phyloP scores from a whole-genome alignment of 164 flowering plant genomes.

The Aristolochia californica region DNA sequence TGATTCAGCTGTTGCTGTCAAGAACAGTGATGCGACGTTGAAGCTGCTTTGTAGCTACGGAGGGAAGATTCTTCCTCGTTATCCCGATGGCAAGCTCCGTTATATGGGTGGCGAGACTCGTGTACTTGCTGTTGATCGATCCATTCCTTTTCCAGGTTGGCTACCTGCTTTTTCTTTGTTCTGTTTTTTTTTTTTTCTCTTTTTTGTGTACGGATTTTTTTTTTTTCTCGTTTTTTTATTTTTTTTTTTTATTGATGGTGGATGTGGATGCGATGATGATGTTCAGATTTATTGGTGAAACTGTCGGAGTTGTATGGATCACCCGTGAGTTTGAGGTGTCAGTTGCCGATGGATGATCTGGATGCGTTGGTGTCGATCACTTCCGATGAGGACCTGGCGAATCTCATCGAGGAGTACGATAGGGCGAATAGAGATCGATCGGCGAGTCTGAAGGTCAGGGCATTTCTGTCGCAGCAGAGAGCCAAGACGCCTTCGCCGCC shows the following conservation, averaged over 20 bases:
- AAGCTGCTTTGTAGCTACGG: slow-evolving; percentile 90
- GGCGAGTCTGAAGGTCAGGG: slow-evolving; percentile 57
- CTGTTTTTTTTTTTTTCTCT: not conserved
- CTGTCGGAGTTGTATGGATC: slow-evolving; percentile 65
- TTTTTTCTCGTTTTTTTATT: not conserved
- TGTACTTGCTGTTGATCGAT: slow-evolving; percentile 67
- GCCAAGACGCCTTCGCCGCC: slow-evolving; percentile 25
- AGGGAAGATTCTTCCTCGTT: slow-evolving; percentile 86
- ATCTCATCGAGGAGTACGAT: slow-evolving; percentile 82
- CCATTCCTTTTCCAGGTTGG: slow-evolving; percentile 55
- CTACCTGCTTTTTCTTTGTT: too few relatives aligned
- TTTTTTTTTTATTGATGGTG: not conserved
- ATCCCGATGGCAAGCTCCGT: slow-evolving; percentile 86
- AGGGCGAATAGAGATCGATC: slow-evolving; percentile 26
- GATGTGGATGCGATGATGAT: not conserved
- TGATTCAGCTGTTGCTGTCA: not conserved
- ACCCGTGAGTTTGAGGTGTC: slow-evolving; percentile 60
- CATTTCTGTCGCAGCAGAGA: slow-evolving; percentile 44
- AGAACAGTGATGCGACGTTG: slow-evolving; percentile 15
- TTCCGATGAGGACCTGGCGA: slow-evolving; percentile 76
- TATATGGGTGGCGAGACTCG: slow-evolving; percentile 85
- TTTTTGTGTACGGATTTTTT: too few relatives aligned
- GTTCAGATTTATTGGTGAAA: slow-evolving; percentile 65
- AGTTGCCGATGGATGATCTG: slow-evolving; percentile 76
- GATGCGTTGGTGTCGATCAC: slow-evolving; percentile 81